Conservation (phyloP, 371 early-diverging fungal species). For the Cladochytrium tenue region DNA sequence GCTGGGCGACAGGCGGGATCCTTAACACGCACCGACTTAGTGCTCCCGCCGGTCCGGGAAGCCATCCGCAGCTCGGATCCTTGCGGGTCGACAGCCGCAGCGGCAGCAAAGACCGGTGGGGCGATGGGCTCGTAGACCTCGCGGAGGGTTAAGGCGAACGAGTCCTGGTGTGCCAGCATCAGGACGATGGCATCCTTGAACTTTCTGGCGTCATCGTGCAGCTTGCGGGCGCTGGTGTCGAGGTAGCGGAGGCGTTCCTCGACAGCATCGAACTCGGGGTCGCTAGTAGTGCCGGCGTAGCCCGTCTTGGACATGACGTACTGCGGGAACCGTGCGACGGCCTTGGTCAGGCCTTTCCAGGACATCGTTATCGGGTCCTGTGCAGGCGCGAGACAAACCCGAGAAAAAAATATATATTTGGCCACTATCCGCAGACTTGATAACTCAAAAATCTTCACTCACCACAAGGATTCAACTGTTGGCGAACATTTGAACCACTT, state of each 20-base stretch:
- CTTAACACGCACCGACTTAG: too few species aligned
- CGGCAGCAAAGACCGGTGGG: neutral
- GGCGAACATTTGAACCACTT: too few species aligned
- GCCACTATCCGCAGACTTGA: too few species aligned
- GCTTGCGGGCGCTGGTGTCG: constrained; percentile 54
- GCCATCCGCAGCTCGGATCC: too few species aligned
- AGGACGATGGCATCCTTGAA: constrained; percentile 74
- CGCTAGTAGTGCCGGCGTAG: constrained; percentile 58
- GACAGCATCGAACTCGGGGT: constrained; percentile 67
- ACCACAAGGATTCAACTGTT: too few species aligned
- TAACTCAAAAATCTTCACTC: too few species aligned
- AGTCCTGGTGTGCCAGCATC: constrained; percentile 68
- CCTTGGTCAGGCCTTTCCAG: constrained; percentile 65
- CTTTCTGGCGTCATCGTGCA: constrained; percentile 68
- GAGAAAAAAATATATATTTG: too few species aligned
- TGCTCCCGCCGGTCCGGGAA: too few species aligned
- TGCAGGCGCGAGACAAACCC: too few species aligned
- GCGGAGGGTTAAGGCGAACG: constrained; percentile 64
- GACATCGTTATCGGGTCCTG: too few species aligned
- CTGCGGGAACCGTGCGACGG: constrained; percentile 64
- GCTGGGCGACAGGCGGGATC: too few species aligned
- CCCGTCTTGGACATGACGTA: constrained; percentile 53
- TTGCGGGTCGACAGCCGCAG: neutral
- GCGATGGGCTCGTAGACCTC: constrained; percentile 45
- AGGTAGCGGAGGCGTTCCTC: constrained; percentile 64